These are phyloP conservation scores for Calonectria pteridis DNA, from an alignment of 2,329 filamentous ascomycete genomes.

Conservation along the genomic window DNA sequence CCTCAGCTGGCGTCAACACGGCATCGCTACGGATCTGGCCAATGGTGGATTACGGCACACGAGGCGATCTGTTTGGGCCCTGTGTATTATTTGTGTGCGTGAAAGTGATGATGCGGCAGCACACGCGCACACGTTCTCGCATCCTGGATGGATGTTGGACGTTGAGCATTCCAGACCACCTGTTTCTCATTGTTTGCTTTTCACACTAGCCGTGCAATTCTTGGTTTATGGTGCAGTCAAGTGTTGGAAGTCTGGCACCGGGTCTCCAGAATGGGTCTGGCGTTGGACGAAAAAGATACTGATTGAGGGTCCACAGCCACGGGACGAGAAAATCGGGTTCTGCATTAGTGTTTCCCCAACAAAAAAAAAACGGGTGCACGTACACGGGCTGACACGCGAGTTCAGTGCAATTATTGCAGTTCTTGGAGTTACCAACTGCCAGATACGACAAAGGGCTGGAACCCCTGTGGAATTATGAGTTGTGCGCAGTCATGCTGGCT, in stretches of 20 bases:
- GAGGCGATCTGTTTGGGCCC: slow-evolving; percentile 4
- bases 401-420: not conserved
- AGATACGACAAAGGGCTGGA: not conserved
- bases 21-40: slow-evolving; percentile 16
- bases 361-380: slow-evolving; percentile 44
- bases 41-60: slow-evolving; percentile 13
- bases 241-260: not conserved
- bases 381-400: not conserved
- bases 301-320: slow-evolving; percentile 18
- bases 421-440: not conserved
- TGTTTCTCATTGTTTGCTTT: not conserved
- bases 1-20: not conserved
- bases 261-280: not conserved
- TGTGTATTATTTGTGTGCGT: not conserved
- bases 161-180: not conserved
- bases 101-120: not conserved
- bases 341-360: slow-evolving; percentile 48
- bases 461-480: not conserved
- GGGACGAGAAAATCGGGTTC: slow-evolving; percentile 35
- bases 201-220: not conserved
- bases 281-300: slow-evolving; percentile 1
- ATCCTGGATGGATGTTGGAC: not conserved
- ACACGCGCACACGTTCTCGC: not conserved
- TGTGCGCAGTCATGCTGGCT: not conserved
- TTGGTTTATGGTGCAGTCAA: not conserved